These are phyloP conservation scores for Sporothrix inflata DNA, from an alignment of 2,329 filamentous ascomycete genomes.

Conservation along the genomic window DNA sequence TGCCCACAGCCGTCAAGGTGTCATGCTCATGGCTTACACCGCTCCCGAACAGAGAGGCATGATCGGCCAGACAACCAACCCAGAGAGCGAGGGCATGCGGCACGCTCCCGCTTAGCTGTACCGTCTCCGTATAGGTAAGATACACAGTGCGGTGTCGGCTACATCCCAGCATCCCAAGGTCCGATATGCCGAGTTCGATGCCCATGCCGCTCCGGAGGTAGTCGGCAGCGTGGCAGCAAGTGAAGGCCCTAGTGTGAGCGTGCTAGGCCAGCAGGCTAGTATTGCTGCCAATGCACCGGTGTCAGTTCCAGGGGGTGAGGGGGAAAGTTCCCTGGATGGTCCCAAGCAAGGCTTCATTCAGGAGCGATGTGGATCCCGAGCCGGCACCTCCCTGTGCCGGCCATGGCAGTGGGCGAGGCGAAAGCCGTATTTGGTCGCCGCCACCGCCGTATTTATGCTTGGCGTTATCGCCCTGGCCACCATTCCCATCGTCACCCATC, in stretches of 20 bases:
- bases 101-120: background rate
- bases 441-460: constrained; percentile 13
- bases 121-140: too few relatives aligned
- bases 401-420: background rate
- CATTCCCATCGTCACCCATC: constrained; percentile 29
- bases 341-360: background rate
- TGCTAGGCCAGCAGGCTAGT: background rate
- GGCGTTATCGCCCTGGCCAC: constrained; percentile 26
- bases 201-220: constrained; percentile 20
- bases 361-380: background rate
- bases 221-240: background rate
- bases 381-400: background rate
- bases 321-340: background rate
- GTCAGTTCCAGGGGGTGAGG: background rate
- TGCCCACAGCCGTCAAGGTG: background rate
- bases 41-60: background rate
- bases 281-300: background rate
- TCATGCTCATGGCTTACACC: background rate
- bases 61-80: background rate
- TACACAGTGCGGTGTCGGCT: too few relatives aligned
- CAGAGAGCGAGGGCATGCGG: background rate
- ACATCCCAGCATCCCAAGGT: too few relatives aligned
- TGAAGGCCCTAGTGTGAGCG: too few relatives aligned
- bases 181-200: constrained; percentile 26
- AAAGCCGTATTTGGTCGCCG: constrained; percentile 29